Conservation (phyloP, 345 rosid genomes). For the Gossypium ekmanianum region DNA sequence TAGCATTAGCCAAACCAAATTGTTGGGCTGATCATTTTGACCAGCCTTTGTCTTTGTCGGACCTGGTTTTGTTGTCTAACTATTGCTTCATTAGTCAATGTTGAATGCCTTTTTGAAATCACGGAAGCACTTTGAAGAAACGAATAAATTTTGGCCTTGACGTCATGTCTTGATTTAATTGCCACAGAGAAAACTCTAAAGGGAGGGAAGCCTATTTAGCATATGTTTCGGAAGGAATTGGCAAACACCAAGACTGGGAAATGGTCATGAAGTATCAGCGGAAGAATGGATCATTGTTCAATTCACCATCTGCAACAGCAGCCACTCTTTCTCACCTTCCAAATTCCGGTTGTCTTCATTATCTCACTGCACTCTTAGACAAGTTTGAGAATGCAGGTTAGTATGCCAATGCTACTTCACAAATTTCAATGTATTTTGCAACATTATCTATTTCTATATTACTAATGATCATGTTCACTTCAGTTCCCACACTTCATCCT, state of each 20-base stretch:
- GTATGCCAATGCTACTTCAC: background rate
- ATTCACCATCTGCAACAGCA: conserved; percentile 91
- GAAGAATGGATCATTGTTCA: conserved; percentile 68
- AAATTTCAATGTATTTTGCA: background rate
- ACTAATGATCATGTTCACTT: conserved; percentile 20
- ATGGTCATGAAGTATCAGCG: conserved; percentile 60
- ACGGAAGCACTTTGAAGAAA: background rate
- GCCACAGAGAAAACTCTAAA: conserved; percentile 28
- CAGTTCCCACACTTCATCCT: conserved; percentile 85
- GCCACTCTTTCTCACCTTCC: conserved; percentile 54
- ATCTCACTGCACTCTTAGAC: conserved; percentile 49
- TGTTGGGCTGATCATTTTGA: background rate
- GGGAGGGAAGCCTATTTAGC: conserved; percentile 59
- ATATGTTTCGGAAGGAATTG: conserved; percentile 70
- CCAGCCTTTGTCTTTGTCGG: background rate
- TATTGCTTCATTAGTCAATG: background rate
- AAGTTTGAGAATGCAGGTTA: conserved; percentile 70
- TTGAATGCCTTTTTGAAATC: background rate
- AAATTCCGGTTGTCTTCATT: conserved; percentile 54
- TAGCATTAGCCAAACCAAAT: background rate
- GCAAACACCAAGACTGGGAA: conserved; percentile 54
- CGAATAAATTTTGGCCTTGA: background rate
- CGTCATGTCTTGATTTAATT: conserved; percentile 20
- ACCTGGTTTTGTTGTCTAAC: background rate
- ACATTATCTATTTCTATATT: conserved; percentile 2